Evolutionary conservation across 768 basidiomycete genomes (phyloP).

Genomic region (Tubosaeta sp.): DNA sequence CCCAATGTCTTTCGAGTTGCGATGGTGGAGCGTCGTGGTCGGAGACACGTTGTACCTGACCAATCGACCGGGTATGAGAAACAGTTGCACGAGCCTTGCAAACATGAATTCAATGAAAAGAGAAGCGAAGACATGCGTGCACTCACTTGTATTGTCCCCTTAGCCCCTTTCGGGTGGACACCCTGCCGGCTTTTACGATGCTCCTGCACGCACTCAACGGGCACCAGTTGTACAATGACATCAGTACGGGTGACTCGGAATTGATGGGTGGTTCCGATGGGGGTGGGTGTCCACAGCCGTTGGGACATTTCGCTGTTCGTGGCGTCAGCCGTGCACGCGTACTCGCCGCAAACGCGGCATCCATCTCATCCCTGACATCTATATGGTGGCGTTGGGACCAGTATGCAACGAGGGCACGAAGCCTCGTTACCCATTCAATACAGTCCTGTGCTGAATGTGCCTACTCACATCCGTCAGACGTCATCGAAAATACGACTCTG

Average conservation of each 20-base stretch:
- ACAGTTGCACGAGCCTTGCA: slow-evolving; percentile 62
- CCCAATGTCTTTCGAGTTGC: slow-evolving; percentile 50
- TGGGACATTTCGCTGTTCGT: slow-evolving; percentile 28
- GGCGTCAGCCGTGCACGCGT: slow-evolving; percentile 60
- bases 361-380: slow-evolving; percentile 80
- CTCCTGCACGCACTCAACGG: slow-evolving; percentile 73
- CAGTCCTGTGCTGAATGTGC: slow-evolving; percentile 61
- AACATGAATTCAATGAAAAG: background rate
- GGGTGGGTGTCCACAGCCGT: slow-evolving; percentile 41
- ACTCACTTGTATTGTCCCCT: slow-evolving; percentile 77
- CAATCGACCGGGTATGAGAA: slow-evolving; percentile 73
- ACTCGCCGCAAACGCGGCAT: slow-evolving; percentile 52
- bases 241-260: slow-evolving; percentile 53
- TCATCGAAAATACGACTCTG: background rate
- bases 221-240: slow-evolving; percentile 84
- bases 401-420: slow-evolving; percentile 66
- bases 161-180: slow-evolving; percentile 68
- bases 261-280: slow-evolving; percentile 53
- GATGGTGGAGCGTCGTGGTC: slow-evolving; percentile 52
- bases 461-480: slow-evolving; percentile 34
- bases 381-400: slow-evolving; percentile 75
- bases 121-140: too few species aligned
- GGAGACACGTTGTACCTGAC: slow-evolving; percentile 66
- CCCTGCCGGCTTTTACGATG: slow-evolving; percentile 65
- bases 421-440: slow-evolving; percentile 79